Percentiles rank a stretch among this genome's conserved stretches.
These are phyloP conservation scores for Onygenales sp. DNA, from an alignment of 2,329 filamentous ascomycete species.

Conservation along the genomic window DNA sequence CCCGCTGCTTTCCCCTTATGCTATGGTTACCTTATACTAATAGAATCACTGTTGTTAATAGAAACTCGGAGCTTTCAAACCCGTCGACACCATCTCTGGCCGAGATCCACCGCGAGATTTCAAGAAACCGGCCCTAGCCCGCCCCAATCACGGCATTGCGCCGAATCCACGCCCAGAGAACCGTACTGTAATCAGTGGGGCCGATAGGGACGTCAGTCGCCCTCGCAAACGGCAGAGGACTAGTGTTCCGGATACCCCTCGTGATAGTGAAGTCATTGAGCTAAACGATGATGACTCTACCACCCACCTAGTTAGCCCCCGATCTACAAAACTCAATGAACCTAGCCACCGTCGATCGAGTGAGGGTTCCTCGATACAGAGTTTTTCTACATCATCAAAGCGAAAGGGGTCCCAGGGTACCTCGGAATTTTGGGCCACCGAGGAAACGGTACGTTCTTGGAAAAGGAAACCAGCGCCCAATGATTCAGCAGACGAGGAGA, in stretches of 20 bases:
- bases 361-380: neutral
- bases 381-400: neutral
- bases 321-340: neutral
- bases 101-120: too few relatives aligned
- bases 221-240: conserved; percentile 8
- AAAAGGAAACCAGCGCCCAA: neutral
- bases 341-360: neutral
- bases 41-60: too few relatives aligned
- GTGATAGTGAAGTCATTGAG: neutral
- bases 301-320: neutral
- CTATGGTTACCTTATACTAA: too few relatives aligned
- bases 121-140: too few relatives aligned
- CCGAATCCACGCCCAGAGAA: neutral
- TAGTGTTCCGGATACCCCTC: neutral
- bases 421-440: neutral
- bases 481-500: neutral
- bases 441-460: neutral
- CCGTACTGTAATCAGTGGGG: neutral
- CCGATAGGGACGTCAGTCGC: neutral
- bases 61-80: too few relatives aligned
- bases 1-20: neutral
- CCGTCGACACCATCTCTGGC: too few relatives aligned
- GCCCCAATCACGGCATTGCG: neutral
- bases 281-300: neutral
- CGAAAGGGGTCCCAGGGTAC: neutral